Evolutionary conservation across 2,329 filamentous ascomycete genomes (phyloP), one percentile per base, ranked within the genome.

Genomic region (Aspergillus tubingensis): DNA sequence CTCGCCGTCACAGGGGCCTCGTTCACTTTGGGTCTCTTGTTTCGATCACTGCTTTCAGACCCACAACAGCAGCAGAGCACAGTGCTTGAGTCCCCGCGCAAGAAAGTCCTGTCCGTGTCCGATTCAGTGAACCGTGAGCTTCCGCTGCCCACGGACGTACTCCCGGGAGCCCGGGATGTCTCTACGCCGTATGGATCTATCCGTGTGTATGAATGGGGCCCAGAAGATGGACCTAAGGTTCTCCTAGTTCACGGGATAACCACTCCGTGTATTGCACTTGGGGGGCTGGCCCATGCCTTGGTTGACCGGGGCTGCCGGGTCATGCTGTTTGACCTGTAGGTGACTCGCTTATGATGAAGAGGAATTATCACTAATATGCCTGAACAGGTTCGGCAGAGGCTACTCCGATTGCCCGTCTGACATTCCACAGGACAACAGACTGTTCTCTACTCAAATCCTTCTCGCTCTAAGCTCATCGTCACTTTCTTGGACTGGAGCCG

Each of bases 181-280:
- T 64, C 69, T 3, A 76, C 70, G 7, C 78, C 78, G 2, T 92
- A 91, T 70, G 91, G 91, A 15, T 85, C 79, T 4, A 85, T 91
- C 62, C 81, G 88, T 49, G 87, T 91, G 3, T 94, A 92, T 72
- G 92, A 96, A 79, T 95, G 88, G 84, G 92, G 92, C 0, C 89
- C 90, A 0, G 82, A 86, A 60, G 78, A 83, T 38, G 91, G 91
- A 1, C 83, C 86, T 27, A 92, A 88, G 69, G 86, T 94, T 1
- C 77, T 96, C 13, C 78, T 96, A 25, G 77, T 96, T 15, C 92
- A 94, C 74, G 92, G 92, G 5, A 93, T 95, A 68, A 90, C 87
- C 53, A 95, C 91, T 5, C 91, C 92, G 0, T 88, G 87, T 62
- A 79, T 93, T 51, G 83, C 90, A 0, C 77, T 94, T 17, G 87